Conservation (phyloP, 176 grass and related monocot species). For the Thinopyrum elongatum region DNA sequence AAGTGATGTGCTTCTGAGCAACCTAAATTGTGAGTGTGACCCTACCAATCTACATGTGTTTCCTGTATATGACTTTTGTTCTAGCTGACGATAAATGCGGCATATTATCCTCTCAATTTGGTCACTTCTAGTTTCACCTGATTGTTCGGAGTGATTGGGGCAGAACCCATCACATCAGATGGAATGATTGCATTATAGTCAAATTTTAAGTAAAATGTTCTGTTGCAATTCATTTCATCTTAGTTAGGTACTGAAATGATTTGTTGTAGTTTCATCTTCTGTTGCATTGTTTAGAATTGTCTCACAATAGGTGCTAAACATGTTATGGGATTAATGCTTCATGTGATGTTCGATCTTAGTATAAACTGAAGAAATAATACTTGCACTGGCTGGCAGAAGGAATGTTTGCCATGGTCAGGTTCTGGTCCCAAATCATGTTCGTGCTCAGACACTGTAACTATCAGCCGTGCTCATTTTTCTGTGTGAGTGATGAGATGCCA, state of each 20-base stretch:
- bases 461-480: neutral
- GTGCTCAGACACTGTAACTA: neutral
- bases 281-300: neutral
- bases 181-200: neutral
- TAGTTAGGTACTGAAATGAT: neutral
- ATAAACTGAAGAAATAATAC: neutral
- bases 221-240: too few relatives aligned
- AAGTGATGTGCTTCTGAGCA: too few relatives aligned
- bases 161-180: too few relatives aligned
- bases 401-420: neutral
- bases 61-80: too few relatives aligned
- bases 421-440: neutral
- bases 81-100: too few relatives aligned
- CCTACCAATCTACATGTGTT: too few relatives aligned
- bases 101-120: too few relatives aligned
- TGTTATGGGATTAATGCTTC: neutral
- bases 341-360: neutral
- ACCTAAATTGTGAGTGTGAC: too few relatives aligned
- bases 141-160: too few relatives aligned
- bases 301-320: neutral
- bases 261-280: neutral
- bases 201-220: too few relatives aligned
- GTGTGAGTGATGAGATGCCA: neutral
- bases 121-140: too few relatives aligned
- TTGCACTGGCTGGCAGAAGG: neutral